Base-by-base conservation (phyloP, 441 rosid genomes). In the Adansonia madagascariensis region DNA sequence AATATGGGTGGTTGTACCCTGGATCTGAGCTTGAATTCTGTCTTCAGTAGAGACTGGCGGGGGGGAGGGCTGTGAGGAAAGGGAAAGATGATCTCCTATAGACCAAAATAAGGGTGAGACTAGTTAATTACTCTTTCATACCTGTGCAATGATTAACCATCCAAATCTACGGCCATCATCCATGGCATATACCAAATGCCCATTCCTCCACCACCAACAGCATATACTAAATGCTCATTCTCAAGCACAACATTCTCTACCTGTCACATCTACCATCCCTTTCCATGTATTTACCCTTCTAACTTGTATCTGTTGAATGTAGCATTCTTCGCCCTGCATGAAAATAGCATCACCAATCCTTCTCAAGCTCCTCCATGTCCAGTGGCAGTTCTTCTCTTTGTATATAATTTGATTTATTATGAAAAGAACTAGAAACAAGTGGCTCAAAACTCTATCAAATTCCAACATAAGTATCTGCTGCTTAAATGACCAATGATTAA, bases 221-320 rank as follows among this genome's bases (percentile, higher is more conserved):
- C 56, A 20, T 11, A 68, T 49, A 22, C 12, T 7, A 69, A 49
- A 69, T 49, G 59, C 52, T 72, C 9, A 39, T 72, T 53, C 75
- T 53, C 35, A 55, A 35, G 47, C 49, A 52, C 11, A 9, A 56
- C 52, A 7, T 17, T 56, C 52, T 39, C 64, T 72, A 31, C 63
- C 27, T 39, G 31, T 55, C n/a, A 27, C 14, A 35, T 4, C 6
- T 27, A 53, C 18, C 2, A 0, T 20, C 7, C 52, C 52, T 66
- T 66, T 66, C 71, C 11, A n/a, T 2, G 50, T 0, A 17, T n/a
- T 7, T 9, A 17, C 49, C 41, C 39, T 41, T 41, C 47, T 15
- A 9, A 18, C 0, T 18, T 66, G 17, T 44, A 66, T 18, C 35
- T 44, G 24, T 66, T 44, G 8, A 44, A 44, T 66, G 27, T n/a